phyloP scores from a whole-genome alignment of 208 protist genomes.

The Crithidia fasciculata region DNA sequence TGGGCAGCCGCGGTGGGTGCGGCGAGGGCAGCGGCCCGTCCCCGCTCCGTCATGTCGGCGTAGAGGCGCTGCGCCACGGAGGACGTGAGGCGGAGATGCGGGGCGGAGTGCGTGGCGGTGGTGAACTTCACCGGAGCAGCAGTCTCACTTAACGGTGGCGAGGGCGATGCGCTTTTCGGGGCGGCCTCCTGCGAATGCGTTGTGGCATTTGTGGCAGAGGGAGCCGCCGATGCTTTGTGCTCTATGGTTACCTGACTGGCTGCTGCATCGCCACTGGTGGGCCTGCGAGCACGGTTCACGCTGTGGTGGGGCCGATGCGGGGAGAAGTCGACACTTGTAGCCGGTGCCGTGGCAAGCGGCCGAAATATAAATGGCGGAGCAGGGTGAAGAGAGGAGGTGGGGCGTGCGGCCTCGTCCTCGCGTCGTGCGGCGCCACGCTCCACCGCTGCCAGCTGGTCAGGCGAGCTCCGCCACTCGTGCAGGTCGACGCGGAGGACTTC shows the following conservation, averaged over 20 bases:
- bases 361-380: conserved; percentile 23
- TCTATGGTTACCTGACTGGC: neutral
- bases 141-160: too few relatives aligned
- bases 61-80: conserved; percentile 12
- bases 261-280: neutral
- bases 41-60: conserved; percentile 19
- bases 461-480: conserved; percentile 14
- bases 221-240: neutral
- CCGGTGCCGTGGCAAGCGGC: conserved; percentile 33
- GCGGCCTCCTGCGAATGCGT: neutral
- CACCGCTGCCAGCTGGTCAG: conserved; percentile 4
- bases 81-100: neutral
- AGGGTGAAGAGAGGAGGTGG: neutral
- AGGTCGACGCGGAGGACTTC: conserved; percentile 15
- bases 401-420: neutral
- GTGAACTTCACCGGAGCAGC: neutral
- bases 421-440: conserved; percentile 2
- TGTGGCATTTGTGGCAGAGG: neutral
- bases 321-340: conserved; percentile 19
- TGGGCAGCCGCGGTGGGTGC: neutral
- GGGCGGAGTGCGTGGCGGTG: neutral
- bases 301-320: neutral
- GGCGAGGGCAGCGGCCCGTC: neutral
- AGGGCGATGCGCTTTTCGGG: too few relatives aligned
- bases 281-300: neutral